Conservation (phyloP, 495 filamentous ascomycete genomes). For the Talaromyces ruber region DNA sequence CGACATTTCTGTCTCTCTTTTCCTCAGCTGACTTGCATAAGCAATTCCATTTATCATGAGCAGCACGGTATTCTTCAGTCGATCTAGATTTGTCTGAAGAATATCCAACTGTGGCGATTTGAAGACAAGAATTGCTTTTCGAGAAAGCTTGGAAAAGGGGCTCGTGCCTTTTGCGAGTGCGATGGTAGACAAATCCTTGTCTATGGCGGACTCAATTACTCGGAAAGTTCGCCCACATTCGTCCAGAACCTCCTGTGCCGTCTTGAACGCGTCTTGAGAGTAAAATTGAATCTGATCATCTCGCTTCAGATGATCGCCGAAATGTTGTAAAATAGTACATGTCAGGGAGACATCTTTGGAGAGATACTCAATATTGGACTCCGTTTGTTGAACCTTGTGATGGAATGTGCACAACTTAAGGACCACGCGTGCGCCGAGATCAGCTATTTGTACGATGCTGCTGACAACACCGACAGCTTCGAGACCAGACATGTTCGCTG, state of each 20-base stretch:
- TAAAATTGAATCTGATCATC: slow-evolving; percentile 15
- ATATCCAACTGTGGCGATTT: too few species aligned
- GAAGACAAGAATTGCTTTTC: not conserved
- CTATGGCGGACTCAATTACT: slow-evolving; percentile 18
- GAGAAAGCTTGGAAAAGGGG: not conserved
- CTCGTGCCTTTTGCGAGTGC: not conserved
- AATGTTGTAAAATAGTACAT: slow-evolving; percentile 21
- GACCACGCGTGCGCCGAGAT: slow-evolving; percentile 24
- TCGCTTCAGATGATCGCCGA: slow-evolving; percentile 17
- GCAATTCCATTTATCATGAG: slow-evolving; percentile 28
- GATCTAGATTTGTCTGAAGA: too few species aligned
- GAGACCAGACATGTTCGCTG: slow-evolving; percentile 12
- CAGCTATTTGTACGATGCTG: slow-evolving; percentile 31
- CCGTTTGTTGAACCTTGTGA: slow-evolving; percentile 21
- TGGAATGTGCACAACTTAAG: slow-evolving; percentile 27
- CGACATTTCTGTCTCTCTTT: slow-evolving; percentile 2
- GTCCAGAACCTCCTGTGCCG: slow-evolving; percentile 10
- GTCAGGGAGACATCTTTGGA: slow-evolving; percentile 28
- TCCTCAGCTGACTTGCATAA: slow-evolving; percentile 22
- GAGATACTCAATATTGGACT: slow-evolving; percentile 18
- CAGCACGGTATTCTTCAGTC: too few species aligned
- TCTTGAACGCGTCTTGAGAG: slow-evolving; percentile 18
- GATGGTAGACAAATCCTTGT: slow-evolving; percentile 8
- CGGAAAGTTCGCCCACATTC: slow-evolving; percentile 19
- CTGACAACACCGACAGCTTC: slow-evolving; percentile 21